These are phyloP conservation scores for Epipyxis sp. DNA, from an alignment of 108 stramenopile species.

Conservation along the genomic window DNA sequence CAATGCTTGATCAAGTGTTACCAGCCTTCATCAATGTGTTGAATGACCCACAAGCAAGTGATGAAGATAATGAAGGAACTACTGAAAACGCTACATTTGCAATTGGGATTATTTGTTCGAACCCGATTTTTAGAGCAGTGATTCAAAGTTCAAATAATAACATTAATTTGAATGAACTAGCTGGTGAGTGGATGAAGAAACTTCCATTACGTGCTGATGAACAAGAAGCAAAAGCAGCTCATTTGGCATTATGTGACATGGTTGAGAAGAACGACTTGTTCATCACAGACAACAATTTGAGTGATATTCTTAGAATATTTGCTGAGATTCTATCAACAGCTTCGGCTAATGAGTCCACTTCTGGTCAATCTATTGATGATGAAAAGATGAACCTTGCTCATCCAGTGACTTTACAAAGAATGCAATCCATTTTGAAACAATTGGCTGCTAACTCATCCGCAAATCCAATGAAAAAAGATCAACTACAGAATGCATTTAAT, in stretches of 20 bases:
- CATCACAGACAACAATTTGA: not conserved
- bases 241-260: not conserved
- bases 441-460: too few species aligned
- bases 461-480: too few species aligned
- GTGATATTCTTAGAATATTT: not conserved
- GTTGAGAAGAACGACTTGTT: not conserved
- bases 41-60: not conserved
- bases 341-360: not conserved
- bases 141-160: not conserved
- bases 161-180: not conserved
- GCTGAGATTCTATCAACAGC: not conserved
- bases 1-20: not conserved
- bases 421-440: not conserved
- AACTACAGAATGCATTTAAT: too few species aligned
- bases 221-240: not conserved
- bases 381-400: not conserved
- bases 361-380: not conserved
- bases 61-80: not conserved
- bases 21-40: not conserved
- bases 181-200: not conserved
- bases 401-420: not conserved
- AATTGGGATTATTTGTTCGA: not conserved
- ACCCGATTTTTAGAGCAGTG: not conserved
- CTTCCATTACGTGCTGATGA: not conserved
- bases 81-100: constrained; percentile 18